These are phyloP conservation scores for Mangifera indica DNA, from an alignment of 345 rosid species.

Conservation along the genomic window DNA sequence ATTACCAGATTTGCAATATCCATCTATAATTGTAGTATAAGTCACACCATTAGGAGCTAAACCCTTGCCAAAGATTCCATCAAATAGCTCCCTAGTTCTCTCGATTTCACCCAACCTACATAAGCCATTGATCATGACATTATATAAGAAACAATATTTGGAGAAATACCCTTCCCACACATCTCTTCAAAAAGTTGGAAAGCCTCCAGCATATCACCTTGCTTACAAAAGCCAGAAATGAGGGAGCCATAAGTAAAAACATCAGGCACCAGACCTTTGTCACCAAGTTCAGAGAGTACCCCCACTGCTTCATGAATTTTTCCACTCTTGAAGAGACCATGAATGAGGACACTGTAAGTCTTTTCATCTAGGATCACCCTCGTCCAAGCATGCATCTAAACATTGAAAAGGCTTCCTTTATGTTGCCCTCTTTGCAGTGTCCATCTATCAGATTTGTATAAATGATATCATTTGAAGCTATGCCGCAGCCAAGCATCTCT, in stretches of 20 bases:
- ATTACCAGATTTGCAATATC: constrained; percentile 68
- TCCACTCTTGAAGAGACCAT: constrained; percentile 60
- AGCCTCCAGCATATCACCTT: constrained; percentile 48
- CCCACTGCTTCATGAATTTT: constrained; percentile 57
- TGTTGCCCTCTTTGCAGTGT: constrained; percentile 59
- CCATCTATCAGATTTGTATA: constrained; percentile 57
- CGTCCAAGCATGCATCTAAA: constrained; percentile 52
- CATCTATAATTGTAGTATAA: constrained; percentile 67
- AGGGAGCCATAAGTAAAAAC: constrained; percentile 59
- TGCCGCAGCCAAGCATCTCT: constrained; percentile 63
- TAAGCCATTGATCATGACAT: constrained; percentile 60
- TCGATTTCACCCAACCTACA: constrained; percentile 54
- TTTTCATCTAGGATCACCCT: constrained; percentile 47
- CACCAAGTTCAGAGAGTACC: constrained; percentile 56
- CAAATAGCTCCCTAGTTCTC: constrained; percentile 56
- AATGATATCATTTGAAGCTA: constrained; percentile 55
- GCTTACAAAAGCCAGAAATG: constrained; percentile 60
- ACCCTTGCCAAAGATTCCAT: constrained; percentile 58
- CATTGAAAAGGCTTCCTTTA: constrained; percentile 50
- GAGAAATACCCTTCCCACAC: constrained; percentile 49
- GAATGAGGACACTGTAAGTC: constrained; percentile 54
- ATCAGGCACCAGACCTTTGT: constrained; percentile 57
- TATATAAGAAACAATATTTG: constrained; percentile 62
- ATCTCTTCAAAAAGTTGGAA: constrained; percentile 48
- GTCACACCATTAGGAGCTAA: constrained; percentile 51